Evolutionary conservation across 2,329 filamentous ascomycete genomes (phyloP).

Genomic region (Keithomyces neogunnii): DNA sequence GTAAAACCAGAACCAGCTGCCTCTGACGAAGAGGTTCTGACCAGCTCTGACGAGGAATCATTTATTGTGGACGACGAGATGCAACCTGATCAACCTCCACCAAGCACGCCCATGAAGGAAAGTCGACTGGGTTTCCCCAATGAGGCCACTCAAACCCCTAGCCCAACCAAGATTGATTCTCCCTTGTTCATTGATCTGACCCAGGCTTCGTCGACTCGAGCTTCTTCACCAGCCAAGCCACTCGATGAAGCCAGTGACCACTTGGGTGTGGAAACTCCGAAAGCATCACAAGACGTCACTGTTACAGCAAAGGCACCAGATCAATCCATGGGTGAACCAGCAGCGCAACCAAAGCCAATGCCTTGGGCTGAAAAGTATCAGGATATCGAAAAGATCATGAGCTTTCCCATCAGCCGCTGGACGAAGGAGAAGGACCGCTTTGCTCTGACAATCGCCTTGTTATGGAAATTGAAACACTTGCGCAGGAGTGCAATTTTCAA

Average conservation of each 20-base stretch:
- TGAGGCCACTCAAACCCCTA: neutral
- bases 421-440: slow-evolving; percentile 18
- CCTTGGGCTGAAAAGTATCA: slow-evolving; percentile 4
- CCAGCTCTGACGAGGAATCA: slow-evolving; percentile 38
- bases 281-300: slow-evolving; percentile 1
- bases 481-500: slow-evolving; percentile 19
- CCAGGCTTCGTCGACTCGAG: slow-evolving; percentile 10
- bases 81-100: neutral
- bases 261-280: slow-evolving; percentile 18
- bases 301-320: neutral
- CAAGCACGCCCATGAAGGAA: neutral
- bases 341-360: neutral
- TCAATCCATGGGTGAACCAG: neutral
- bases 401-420: slow-evolving; percentile 14
- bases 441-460: slow-evolving; percentile 19
- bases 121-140: neutral
- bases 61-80: slow-evolving; percentile 35
- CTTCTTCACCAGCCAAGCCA: slow-evolving; percentile 9
- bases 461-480: slow-evolving; percentile 20
- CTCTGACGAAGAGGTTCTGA: slow-evolving; percentile 32
- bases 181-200: slow-evolving; percentile 21
- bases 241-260: neutral
- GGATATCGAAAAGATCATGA: slow-evolving; percentile 12
- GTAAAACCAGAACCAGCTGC: slow-evolving; percentile 23
- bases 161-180: slow-evolving; percentile 11